These are phyloP conservation scores for Penicillium hordei DNA, from an alignment of 2,329 filamentous ascomycete genomes.

Conservation along the genomic window DNA sequence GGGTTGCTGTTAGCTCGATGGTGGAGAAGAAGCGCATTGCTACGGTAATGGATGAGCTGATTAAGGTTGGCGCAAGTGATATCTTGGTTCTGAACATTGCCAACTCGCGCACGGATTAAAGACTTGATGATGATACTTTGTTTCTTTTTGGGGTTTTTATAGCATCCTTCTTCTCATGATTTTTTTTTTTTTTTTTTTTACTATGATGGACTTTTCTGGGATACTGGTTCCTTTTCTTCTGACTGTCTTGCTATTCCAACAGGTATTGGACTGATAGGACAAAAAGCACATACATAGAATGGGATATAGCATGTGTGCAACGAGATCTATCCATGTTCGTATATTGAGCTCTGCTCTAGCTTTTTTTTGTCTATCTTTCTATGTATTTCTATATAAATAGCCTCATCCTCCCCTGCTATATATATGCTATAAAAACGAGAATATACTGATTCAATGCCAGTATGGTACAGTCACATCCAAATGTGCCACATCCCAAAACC, in stretches of 20 bases:
- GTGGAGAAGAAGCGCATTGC: slow-evolving; percentile 85
- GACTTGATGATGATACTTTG: slow-evolving; percentile 7
- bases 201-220: background rate
- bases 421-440: background rate
- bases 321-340: slow-evolving; percentile 5
- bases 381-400: background rate
- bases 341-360: background rate
- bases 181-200: slow-evolving; percentile 1
- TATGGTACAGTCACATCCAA: background rate
- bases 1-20: slow-evolving; percentile 95
- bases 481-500: background rate
- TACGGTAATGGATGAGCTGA: slow-evolving; percentile 80
- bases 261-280: background rate
- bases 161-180: slow-evolving; percentile 6
- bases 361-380: background rate
- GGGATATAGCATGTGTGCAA: slow-evolving; percentile 18
- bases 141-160: slow-evolving; percentile 6
- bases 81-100: slow-evolving; percentile 83
- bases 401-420: background rate
- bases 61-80: slow-evolving; percentile 73
- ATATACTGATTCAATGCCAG: background rate
- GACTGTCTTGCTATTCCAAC: slow-evolving; percentile 6
- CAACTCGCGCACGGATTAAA: slow-evolving; percentile 63
- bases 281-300: slow-evolving; percentile 22
- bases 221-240: slow-evolving; percentile 9